Evolutionary conservation across 2,329 filamentous ascomycete species (phyloP), one percentile per base, ranked within the genome.

Genomic region (Verticillium tricorpus): DNA sequence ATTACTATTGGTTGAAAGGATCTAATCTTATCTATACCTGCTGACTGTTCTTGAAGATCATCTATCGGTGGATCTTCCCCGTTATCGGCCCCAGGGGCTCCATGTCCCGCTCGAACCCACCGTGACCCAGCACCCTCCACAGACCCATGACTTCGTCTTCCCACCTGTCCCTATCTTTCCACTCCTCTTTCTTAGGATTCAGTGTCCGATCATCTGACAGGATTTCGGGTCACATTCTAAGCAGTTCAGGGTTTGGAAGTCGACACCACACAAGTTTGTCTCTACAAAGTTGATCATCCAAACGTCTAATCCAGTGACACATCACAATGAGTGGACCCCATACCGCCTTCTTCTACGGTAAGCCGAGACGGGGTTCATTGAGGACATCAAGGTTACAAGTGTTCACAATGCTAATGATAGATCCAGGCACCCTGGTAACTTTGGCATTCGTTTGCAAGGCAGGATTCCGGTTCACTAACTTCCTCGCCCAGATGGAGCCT

Each of bases 401-500:
- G 9, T 40, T 40, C 17, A 28, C 34, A 17, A 22, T 4, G 9
- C 60, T 66, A 57, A 64, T 58, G 57, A 40, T 3, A 3, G 11
- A 5, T 9, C 22, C 45, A 72, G 76, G 76, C 62, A 77, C 75
- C 34, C 66, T 78, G 70, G 75, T 77, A 69, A 50, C 66, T 45
- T 6, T 17, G 14, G 8, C 50, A 28, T 19, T 12, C 19, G 5
- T 2, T 32, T 34, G 9, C 25, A n/a, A 32, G 54, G 8, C 8
- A 32, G 6, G 25, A 32, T 11, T 14, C 19, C 4, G 15, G 22
- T 35, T 3, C 25, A 32, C 54, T 56, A 19, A 56, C 28, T 5
- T 12, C 14, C 15, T n/a, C 17, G 17, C 5, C 31, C 32, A 80
- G 78, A 97, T 97, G 93, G 90, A 89, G n/a, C 87, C 90, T 0